Evolutionary conservation across 164 flowering plant species (phyloP).

Genomic region (Akebia trifoliata): DNA sequence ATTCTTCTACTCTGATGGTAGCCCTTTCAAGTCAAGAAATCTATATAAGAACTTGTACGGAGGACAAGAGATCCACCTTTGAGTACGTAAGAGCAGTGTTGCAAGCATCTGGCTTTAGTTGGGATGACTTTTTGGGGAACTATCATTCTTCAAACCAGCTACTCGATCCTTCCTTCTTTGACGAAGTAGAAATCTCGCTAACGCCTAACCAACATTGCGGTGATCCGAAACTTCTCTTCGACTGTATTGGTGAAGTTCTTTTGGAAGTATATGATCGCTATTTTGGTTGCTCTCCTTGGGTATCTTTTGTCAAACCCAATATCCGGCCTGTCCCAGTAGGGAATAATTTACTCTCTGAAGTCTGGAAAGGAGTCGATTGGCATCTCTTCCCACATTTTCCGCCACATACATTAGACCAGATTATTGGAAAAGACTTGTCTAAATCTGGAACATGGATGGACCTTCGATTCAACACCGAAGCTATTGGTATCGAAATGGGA

Average conservation of each 20-base stretch:
- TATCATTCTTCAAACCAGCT: conserved; percentile 44
- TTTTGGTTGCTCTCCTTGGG: conserved; percentile 45
- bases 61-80: conserved; percentile 37
- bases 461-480: conserved; percentile 40
- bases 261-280: conserved; percentile 38
- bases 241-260: conserved; percentile 70
- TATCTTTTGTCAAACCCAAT: conserved; percentile 37
- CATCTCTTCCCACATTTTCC: conserved; percentile 33
- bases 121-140: conserved; percentile 43
- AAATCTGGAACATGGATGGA: conserved; percentile 64
- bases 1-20: conserved; percentile 16
- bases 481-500: conserved; percentile 45
- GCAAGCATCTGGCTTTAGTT: conserved; percentile 43
- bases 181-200: conserved; percentile 47
- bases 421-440: conserved; percentile 59
- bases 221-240: conserved; percentile 65
- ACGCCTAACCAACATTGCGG: conserved; percentile 33
- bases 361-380: conserved; percentile 55
- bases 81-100: conserved; percentile 61
- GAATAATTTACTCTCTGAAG: conserved; percentile 38
- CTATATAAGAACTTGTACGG: conserved; percentile 22
- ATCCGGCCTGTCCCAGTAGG: conserved; percentile 43
- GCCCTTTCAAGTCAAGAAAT: conserved; percentile 17
- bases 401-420: conserved; percentile 55
- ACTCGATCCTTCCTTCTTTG: conserved; percentile 48